Evolutionary conservation across 2,329 filamentous ascomycete genomes (phyloP).

Genomic region (Dendrostoma leiphaemia): DNA sequence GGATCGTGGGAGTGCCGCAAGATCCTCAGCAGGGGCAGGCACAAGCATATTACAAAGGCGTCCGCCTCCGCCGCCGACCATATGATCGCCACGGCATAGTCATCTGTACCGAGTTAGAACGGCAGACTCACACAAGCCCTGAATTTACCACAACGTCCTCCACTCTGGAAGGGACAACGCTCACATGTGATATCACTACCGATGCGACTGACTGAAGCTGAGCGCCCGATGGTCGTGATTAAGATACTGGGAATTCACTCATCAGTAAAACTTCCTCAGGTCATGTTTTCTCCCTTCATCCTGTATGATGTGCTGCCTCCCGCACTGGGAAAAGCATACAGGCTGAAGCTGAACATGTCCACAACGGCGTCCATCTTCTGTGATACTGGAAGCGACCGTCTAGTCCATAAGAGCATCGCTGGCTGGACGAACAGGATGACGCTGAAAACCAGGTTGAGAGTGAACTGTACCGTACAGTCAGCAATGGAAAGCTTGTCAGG

Average conservation of each 20-base stretch:
- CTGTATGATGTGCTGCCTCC: no score
- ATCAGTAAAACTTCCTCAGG: not conserved
- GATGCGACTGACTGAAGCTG: not conserved
- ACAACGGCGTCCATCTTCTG: not conserved
- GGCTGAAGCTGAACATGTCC: not conserved
- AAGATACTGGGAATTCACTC: not conserved
- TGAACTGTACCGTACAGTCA: no score
- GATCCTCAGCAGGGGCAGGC: not conserved
- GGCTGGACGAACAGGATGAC: not conserved
- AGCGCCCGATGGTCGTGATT: conserved; percentile 1
- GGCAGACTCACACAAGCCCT: no score
- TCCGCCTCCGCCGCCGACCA: conserved; percentile 8
- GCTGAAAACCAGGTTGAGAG: conserved; percentile 4
- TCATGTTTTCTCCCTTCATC: not conserved
- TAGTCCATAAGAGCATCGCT: not conserved
- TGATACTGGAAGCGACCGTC: not conserved
- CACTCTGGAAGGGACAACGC: no score
- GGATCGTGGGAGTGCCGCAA: not conserved
- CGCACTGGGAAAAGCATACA: not conserved
- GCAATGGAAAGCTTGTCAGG: no score
- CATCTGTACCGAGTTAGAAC: not conserved
- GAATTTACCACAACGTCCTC: no score
- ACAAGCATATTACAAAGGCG: conserved; percentile 2
- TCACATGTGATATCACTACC: conserved; percentile 8
- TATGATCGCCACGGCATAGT: not conserved